Base-by-base conservation (phyloP, 305 asterid species). In the Fraxinus dipetala region DNA sequence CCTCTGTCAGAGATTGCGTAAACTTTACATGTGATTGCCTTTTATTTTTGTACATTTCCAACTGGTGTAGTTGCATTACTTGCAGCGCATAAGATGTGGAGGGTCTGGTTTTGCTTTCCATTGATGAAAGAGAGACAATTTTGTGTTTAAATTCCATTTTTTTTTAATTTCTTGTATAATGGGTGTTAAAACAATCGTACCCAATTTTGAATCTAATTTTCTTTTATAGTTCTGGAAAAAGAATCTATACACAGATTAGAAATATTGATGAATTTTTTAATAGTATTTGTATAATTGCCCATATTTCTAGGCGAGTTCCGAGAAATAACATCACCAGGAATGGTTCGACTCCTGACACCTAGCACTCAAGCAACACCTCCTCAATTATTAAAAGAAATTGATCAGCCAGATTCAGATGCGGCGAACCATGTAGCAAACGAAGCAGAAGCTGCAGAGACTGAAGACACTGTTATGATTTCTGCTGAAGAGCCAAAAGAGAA, bases 351-450 rank as follows among this genome's bases (percentile, higher is more conserved):
- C 65, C 72, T 87, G 45, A 89, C 94, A 79, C 92, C 91, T 43
- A 85, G 85, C 78, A 79, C 87, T 86, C 95, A 86, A 86, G 90
- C 87, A 35, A 83, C 88, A 36, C 87, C 94, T 45, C 86, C 93
- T 61, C 93, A 87, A 82, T 81, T 83, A 8, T 80, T 78, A 79
- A 95, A 89, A 69, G 83, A 76, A 70, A 82, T 77, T 85, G 95
- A 90, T 79, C 89, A 63, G 77, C 84, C 81, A 43, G 92, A 83
- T 70, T 81, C 84, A 81, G 89, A 88, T 81, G 77, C 78, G 36
- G 76, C 83, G 83, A 86, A 81, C 74, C 59, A 77, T 74, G 75
- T 83, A 40, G 81, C 81, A 75, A 86, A 85, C 79, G 92, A 87
- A 77, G 84, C 83, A 65, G 91, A 89, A 86, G 77, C 87, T 72